Evolutionary conservation across 2,329 filamentous ascomycete genomes (phyloP).

Genomic region (Camptophora hylomeconis): DNA sequence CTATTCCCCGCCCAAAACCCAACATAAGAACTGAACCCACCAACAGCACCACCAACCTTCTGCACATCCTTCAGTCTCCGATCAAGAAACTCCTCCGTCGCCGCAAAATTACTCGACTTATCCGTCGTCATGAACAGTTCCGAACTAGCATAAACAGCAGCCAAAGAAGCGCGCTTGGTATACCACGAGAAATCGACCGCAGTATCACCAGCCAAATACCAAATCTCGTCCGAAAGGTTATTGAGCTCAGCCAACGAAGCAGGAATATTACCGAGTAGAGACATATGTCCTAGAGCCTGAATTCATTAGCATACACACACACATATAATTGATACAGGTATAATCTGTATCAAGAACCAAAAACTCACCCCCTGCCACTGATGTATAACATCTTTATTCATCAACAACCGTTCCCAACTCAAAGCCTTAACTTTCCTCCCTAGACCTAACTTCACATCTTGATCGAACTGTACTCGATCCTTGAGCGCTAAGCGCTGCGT

Average conservation of each 20-base stretch:
- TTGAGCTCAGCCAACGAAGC: constrained; percentile 67
- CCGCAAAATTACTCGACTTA: constrained; percentile 53
- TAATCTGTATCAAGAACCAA: constrained; percentile 2
- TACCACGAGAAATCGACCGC: constrained; percentile 86
- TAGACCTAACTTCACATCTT: constrained; percentile 28
- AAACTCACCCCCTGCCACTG: constrained; percentile 72
- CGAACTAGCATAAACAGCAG: constrained; percentile 58
- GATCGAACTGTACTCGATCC: constrained; percentile 27
- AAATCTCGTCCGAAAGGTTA: constrained; percentile 79
- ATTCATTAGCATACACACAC: constrained; percentile 7
- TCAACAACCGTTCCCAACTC: constrained; percentile 63
- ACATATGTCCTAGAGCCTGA: constrained; percentile 81
- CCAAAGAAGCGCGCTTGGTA: constrained; percentile 50
- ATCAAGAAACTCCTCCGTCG: constrained; percentile 69
- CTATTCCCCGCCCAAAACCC: constrained; percentile 66
- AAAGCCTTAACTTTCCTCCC: constrained; percentile 56
- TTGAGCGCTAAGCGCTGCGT: constrained; percentile 50
- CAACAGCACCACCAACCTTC: constrained; percentile 47
- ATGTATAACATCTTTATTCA: constrained; percentile 58
- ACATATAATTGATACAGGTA: constrained; percentile 9
- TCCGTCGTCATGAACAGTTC: constrained; percentile 96
- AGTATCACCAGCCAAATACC: constrained; percentile 69
- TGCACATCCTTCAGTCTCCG: constrained; percentile 59
- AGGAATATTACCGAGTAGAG: constrained; percentile 65
- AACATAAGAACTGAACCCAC: constrained; percentile 61